Evolutionary conservation across 345 rosid species (phyloP), one percentile per base, ranked within the genome.

Genomic region (Corchorus olitorius): DNA sequence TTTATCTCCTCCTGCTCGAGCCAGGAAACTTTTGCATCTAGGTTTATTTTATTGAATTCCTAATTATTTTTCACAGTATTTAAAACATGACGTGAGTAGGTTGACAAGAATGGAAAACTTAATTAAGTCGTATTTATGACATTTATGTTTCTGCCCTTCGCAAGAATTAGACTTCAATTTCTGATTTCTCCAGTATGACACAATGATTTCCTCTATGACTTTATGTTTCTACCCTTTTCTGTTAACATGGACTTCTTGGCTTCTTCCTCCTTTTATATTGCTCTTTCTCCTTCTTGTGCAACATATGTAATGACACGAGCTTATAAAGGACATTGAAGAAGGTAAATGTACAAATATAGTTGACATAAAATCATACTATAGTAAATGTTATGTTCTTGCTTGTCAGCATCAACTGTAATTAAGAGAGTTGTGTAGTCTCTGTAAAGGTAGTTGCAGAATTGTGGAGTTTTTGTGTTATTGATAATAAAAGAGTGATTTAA

Each of bases 61-160:
- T 66, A 75, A 52, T 37, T 71, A 9, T 13, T 37, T 49, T 41
- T 13, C 34, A 12, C 34, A 13, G 6, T 46, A 13, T 3, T 13
- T 67, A 67, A 17, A 67, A 67, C 37, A 46, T 65, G 33, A n/a
- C 19, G 71, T 69, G 14, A 14, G 43, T 70, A 70, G 73, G 46
- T 35, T 34, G 46, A 52, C 9, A 35, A 48, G 10, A 59, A 33
- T 50, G 43, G 15, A 49, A 49, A 69, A 69, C 43, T 49, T 33
- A 33, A 27, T 7, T 27, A 27, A 69, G 7, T 15, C 8, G 0
- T 69, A 69, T 33, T 15, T 69, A 69, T 27, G 73, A 49, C 58
- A 50, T 69, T 52, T 8, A 69, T 49, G 41, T 22, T 68, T 17
- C 14, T 5, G 73, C 15, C 59, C 58, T 15, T 27, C 11, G 33